Evolutionary conservation across 2,329 filamentous ascomycete genomes (phyloP).

Genomic region (Paramyrothecium roridum): DNA sequence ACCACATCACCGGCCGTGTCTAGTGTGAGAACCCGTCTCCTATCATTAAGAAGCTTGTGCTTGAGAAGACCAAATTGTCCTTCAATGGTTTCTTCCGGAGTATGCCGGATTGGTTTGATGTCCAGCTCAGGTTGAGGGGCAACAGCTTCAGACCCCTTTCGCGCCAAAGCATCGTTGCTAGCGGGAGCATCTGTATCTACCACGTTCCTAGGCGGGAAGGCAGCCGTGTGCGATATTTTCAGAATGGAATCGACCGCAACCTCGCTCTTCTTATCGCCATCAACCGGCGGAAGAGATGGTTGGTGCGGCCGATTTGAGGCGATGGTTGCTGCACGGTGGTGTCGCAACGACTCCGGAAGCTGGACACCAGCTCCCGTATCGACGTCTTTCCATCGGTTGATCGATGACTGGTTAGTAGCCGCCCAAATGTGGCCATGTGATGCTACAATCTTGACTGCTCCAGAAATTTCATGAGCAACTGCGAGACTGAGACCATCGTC

Average conservation of each 20-base stretch:
- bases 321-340: conserved; percentile 44
- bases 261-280: conserved; percentile 48
- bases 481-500: conserved; percentile 89
- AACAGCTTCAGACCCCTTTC: conserved; percentile 31
- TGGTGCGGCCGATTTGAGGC: conserved; percentile 32
- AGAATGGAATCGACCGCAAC: conserved; percentile 78
- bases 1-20: conserved; percentile 95
- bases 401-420: conserved; percentile 83
- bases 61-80: conserved; percentile 95
- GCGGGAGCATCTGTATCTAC: conserved; percentile 56
- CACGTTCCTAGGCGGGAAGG: conserved; percentile 60
- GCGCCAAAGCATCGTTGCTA: conserved; percentile 37
- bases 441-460: conserved; percentile 65
- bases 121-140: conserved; percentile 24
- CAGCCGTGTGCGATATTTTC: conserved; percentile 78
- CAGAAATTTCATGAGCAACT: conserved; percentile 88
- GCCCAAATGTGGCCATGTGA: conserved; percentile 83
- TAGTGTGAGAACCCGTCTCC: conserved; percentile 81
- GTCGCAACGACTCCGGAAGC: conserved; percentile 52
- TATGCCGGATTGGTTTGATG: conserved; percentile 60
- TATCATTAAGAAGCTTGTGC: conserved; percentile 86
- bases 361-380: conserved; percentile 73
- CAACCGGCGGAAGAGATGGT: conserved; percentile 27
- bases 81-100: conserved; percentile 81
- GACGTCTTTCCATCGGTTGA: conserved; percentile 87